Evolutionary conservation across 176 grass and related monocot genomes (phyloP).

Genomic region (Rhipidocladum racemiflorum): DNA sequence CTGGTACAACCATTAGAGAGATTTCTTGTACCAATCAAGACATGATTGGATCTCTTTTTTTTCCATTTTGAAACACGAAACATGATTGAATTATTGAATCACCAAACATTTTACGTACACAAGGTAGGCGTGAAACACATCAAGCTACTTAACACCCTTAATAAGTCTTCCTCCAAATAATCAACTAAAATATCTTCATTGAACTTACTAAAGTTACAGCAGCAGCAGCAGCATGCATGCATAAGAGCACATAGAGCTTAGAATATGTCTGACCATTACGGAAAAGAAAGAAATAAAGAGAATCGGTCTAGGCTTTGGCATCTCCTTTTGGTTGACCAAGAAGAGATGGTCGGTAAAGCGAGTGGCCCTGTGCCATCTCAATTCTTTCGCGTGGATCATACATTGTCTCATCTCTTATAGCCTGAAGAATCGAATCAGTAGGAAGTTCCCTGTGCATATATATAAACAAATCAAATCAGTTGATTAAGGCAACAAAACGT

Average conservation of each 20-base stretch:
- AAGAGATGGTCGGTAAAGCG: slow-evolving; percentile 80
- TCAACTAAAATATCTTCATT: background rate
- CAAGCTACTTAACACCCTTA: slow-evolving; percentile 27
- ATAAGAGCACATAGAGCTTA: slow-evolving; percentile 16
- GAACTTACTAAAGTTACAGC: slow-evolving; percentile 42
- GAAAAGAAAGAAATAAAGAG: background rate
- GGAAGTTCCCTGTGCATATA: slow-evolving; percentile 66
- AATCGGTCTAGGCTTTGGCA: slow-evolving; percentile 27
- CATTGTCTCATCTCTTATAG: slow-evolving; percentile 94
- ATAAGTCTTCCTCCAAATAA: background rate
- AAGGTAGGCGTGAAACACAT: background rate
- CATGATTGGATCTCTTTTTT: background rate
- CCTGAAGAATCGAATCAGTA: slow-evolving; percentile 79
- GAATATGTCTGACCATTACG: slow-evolving; percentile 9
- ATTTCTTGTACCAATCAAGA: background rate
- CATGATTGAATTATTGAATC: background rate
- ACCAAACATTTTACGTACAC: slow-evolving; percentile 20
- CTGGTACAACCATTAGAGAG: background rate
- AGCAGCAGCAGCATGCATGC: slow-evolving; percentile 2
- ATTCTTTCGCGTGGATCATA: slow-evolving; percentile 94
- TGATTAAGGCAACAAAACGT: background rate
- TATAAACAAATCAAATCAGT: slow-evolving; percentile 20
- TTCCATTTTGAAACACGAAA: background rate
- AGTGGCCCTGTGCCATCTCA: slow-evolving; percentile 79
- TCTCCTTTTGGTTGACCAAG: slow-evolving; percentile 56